phyloP scores from a whole-genome alignment of 495 filamentous ascomycete genomes.

The Lentithecium fluviatile region DNA sequence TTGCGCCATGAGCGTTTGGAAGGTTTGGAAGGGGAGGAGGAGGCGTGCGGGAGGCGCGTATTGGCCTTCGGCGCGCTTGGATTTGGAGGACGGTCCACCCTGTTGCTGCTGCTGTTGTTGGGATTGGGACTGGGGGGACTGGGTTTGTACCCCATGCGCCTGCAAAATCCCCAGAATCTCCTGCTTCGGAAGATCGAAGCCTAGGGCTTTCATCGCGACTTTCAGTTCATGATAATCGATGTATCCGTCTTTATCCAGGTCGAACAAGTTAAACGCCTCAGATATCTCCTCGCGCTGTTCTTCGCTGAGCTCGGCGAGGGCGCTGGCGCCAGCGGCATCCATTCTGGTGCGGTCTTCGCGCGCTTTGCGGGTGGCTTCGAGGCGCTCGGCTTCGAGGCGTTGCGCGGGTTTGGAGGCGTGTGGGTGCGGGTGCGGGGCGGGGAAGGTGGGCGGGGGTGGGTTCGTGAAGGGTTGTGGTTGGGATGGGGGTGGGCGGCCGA shows the following conservation, averaged over 20 bases:
- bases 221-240: conserved; percentile 98
- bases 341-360: conserved; percentile 46
- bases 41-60: conserved; percentile 50
- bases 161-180: conserved; percentile 76
- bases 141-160: conserved; percentile 56
- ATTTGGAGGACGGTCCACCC: too few species aligned
- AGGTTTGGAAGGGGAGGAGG: conserved; percentile 67
- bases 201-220: conserved; percentile 93
- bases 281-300: conserved; percentile 88
- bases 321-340: conserved; percentile 39
- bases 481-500: conserved; percentile 13
- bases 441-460: conserved; percentile 22
- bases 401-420: conserved; percentile 36
- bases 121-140: too few species aligned
- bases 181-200: conserved; percentile 83
- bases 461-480: background rate
- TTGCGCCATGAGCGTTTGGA: conserved; percentile 75
- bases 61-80: conserved; percentile 21
- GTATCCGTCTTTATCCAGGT: conserved; percentile 89
- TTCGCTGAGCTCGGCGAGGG: conserved; percentile 61
- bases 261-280: conserved; percentile 96
- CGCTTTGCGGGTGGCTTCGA: conserved; percentile 43
- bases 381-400: conserved; percentile 40
- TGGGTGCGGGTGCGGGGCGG: conserved; percentile 18
- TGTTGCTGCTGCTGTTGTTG: conserved; percentile 1